Base-by-base conservation (phyloP, 768 basidiomycete genomes). In the Xerocomus spinulosus region DNA sequence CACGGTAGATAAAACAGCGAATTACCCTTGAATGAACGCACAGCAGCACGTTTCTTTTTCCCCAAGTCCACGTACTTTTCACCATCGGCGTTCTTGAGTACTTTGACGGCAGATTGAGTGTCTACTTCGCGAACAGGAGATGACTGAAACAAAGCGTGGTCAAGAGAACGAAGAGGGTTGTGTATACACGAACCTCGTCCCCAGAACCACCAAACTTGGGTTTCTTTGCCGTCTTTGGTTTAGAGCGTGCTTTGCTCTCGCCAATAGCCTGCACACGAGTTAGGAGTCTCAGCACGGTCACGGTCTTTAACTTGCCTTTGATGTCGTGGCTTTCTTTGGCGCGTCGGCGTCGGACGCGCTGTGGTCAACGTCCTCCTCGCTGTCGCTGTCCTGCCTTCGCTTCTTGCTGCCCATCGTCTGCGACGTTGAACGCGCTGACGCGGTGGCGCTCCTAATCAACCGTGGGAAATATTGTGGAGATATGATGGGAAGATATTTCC, bases 41-140 rank as follows among this genome's bases (percentile, higher is more conserved):
- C 80, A 2, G 82, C 76, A 3, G 72, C 84, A 5, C 85, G 81
- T 63, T 76, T 82, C 60, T 81, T 86, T 67, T 83, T 87, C 4
- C 87, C 86, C 13, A 89, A 58, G 26, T 85, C 80, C 34, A 88
- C 59, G 51, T 78, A 89, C 44, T 59, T 63, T 4, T 77, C 73
- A 13, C 69, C 66, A 17, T 68, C 64, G 0, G 53, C 26, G 9
- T 52, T 62, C 45, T 55, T 57, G 43, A 47, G 34, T 36, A 59
- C 44, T 15, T 43, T 48, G 28, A 53, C 33, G 10, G 36, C 37
- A 10, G 26, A 4, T 15, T 51, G 44, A 7, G n/a, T n/a, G n/a
- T 40, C 38, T 44, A 20, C 51, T 17, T 40, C 50, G 34, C 24
- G 32, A n/a, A 17, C 21, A 13, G 54, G n/a, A n/a, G n/a, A n/a